Evolutionary conservation across 345 rosid genomes (phyloP).

Genomic region (Eucalyptus shirleyi): DNA sequence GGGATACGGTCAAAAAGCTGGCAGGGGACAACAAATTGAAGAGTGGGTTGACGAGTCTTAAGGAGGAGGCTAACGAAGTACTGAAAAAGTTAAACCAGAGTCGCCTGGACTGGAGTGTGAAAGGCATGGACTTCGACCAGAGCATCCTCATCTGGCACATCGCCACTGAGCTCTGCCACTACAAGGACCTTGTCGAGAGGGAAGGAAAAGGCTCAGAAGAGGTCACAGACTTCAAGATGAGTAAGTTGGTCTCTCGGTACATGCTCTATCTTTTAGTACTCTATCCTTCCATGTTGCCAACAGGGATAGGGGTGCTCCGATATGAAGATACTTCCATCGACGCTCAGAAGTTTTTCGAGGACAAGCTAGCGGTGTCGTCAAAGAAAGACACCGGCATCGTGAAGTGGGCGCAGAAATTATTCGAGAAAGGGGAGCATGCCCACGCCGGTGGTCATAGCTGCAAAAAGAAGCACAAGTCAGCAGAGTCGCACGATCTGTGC

Average conservation of each 20-base stretch:
- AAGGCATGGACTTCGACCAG: background rate
- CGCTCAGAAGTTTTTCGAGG: background rate
- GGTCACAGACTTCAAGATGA: background rate
- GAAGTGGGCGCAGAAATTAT: background rate
- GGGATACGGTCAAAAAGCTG: accelerated
- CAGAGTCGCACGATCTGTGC: background rate
- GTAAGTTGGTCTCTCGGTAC: background rate
- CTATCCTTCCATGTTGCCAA: background rate
- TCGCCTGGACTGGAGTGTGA: background rate
- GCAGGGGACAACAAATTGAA: background rate
- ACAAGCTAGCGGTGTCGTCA: background rate
- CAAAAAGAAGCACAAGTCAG: background rate
- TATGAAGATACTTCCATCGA: background rate
- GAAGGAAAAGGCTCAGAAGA: accelerated
- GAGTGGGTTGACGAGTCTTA: background rate
- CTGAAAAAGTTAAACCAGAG: accelerated
- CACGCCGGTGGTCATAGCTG: background rate
- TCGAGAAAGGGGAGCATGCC: background rate
- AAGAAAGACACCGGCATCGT: background rate
- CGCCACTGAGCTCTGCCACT: background rate
- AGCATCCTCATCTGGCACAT: background rate
- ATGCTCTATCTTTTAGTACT: background rate
- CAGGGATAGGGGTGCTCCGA: background rate
- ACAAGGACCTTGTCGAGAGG: background rate
- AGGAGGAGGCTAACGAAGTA: accelerated